Conservation (phyloP, 2,329 filamentous ascomycete species). For the Graphiopsis chlorocephala region DNA sequence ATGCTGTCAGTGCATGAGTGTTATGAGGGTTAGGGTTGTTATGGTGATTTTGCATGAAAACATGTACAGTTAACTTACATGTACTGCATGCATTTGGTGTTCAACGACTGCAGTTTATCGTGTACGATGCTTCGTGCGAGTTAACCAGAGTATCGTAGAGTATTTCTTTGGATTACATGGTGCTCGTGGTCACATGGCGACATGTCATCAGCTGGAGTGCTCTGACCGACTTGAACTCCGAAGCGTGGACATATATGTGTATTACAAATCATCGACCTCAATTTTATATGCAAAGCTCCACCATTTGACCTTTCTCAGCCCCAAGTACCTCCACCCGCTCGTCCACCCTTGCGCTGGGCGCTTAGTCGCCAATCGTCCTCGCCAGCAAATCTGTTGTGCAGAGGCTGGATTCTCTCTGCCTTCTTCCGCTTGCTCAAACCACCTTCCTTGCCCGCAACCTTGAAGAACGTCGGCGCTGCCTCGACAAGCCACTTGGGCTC, state of each 20-base stretch:
- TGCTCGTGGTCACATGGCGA: not conserved
- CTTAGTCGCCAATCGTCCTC: conserved; percentile 95
- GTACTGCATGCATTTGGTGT: not conserved
- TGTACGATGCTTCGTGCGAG: not conserved
- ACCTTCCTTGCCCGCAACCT: conserved; percentile 82
- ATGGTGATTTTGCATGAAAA: not conserved
- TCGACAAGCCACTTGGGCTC: conserved; percentile 94
- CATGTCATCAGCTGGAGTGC: not conserved
- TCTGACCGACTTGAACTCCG: not conserved
- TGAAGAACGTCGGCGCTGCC: conserved; percentile 98
- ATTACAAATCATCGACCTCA: not conserved
- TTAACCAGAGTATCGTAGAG: not conserved
- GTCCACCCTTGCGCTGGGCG: conserved; percentile 79
- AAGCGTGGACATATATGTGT: not conserved
- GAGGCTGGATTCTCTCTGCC: conserved; percentile 88
- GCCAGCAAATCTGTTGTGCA: conserved; percentile 88
- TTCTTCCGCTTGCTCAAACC: conserved; percentile 82
- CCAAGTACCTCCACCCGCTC: conserved; percentile 92
- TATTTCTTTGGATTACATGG: not conserved
- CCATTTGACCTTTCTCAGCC: conserved; percentile 49
- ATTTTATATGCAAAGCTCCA: not conserved
- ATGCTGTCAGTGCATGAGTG: not conserved
- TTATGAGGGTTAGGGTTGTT: not conserved
- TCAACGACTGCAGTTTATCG: not conserved
- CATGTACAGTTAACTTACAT: not conserved